A percentile compares a stretch with the other conserved stretches of the same genome.
These are phyloP conservation scores for Lumnitzera racemosa DNA, from an alignment of 345 rosid species.

Conservation along the genomic window DNA sequence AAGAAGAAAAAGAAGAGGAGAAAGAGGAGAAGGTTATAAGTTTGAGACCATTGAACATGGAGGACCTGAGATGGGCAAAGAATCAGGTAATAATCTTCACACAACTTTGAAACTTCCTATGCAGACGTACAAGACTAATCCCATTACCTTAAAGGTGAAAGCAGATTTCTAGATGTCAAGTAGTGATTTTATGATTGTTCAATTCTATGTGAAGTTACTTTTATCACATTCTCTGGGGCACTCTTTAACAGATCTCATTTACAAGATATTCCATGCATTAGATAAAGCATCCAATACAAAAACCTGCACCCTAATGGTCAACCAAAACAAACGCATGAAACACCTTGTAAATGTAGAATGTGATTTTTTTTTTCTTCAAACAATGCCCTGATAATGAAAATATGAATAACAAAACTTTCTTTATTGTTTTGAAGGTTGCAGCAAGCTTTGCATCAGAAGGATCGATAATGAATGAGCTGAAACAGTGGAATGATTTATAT, in stretches of 20 bases:
- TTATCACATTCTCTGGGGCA: too few species aligned
- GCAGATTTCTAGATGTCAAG: too few species aligned
- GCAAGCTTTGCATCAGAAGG: constrained; percentile 89
- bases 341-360: background rate
- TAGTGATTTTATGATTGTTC: too few species aligned
- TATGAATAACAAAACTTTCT: background rate
- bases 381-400: too few species aligned
- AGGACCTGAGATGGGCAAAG: constrained; percentile 89
- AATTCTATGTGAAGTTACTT: too few species aligned
- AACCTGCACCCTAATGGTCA: too few species aligned
- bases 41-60: constrained; percentile 77
- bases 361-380: too few species aligned
- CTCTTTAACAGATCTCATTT: too few species aligned
- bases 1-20: constrained; percentile 56
- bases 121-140: too few species aligned
- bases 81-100: constrained; percentile 49
- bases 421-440: constrained; percentile 49
- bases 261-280: too few species aligned
- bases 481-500: constrained; percentile 82
- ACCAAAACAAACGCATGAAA: background rate
- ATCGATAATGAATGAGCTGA: constrained; percentile 65
- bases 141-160: too few species aligned
- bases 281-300: too few species aligned
- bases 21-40: constrained; percentile 47
- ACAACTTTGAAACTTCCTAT: background rate